A percentile compares a stretch with the other conserved stretches of the same genome.
Conservation (phyloP, 2,329 filamentous ascomycete species). For the Nemania abortiva region DNA sequence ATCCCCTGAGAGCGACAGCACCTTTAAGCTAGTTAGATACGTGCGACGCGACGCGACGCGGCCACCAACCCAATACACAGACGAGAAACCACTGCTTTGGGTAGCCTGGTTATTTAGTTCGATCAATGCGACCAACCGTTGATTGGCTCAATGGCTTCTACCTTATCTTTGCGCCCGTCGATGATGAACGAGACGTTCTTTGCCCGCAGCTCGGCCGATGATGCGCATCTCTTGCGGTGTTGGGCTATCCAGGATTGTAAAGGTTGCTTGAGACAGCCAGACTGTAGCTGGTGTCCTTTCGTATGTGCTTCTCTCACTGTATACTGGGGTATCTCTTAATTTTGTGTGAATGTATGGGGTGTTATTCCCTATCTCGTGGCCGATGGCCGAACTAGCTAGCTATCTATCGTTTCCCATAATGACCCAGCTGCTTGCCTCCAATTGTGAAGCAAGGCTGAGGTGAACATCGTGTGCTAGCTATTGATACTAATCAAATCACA, state of each 20-base stretch:
- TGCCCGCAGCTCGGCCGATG: constrained; percentile 37
- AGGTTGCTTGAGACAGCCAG: constrained; percentile 57
- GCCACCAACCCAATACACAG: no score
- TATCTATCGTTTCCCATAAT: background rate
- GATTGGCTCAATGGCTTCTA: background rate
- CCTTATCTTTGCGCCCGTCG: background rate
- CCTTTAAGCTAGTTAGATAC: no score
- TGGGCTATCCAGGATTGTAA: constrained; percentile 64
- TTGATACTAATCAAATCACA: background rate
- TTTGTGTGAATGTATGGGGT: background rate
- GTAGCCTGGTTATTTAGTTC: background rate
- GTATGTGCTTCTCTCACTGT: constrained; percentile 51
- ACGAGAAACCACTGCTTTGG: background rate
- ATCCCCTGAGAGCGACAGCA: background rate
- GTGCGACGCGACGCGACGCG: no score
- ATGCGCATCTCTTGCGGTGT: constrained; percentile 61
- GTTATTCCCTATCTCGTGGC: background rate
- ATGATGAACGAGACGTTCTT: constrained; percentile 30
- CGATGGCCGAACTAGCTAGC: background rate
- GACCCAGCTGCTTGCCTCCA: no score
- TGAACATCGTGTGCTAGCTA: background rate
- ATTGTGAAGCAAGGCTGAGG: no score
- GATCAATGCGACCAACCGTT: background rate
- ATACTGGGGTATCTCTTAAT: background rate
- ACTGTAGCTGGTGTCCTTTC: constrained; percentile 67